Base-by-base conservation (phyloP, 768 basidiomycete genomes). In the Mycena epipterygia region DNA sequence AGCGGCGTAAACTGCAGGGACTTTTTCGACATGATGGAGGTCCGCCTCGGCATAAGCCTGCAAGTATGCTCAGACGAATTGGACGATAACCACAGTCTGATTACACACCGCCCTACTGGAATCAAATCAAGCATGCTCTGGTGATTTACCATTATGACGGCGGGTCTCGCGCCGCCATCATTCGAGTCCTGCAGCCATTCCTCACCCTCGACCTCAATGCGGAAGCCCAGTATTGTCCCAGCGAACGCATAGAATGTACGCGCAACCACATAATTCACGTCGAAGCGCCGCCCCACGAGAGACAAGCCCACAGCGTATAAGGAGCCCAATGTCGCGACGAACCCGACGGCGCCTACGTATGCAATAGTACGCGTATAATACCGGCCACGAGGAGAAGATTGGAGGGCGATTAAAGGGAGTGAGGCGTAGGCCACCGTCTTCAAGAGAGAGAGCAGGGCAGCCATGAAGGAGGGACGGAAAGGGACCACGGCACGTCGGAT, bases 41-140 rank as follows among this genome's bases (percentile, higher is more conserved):
- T 87, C 71, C 89, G 88, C 73, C 88, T 88, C 16, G 95, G 97
- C 83, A 98, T 93, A 73, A 95, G 85, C 74, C 95, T 94, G 74
- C 8, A 72, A 46, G 57, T 39, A 58, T 63, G 39, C 56, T 68
- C 58, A 52, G 52, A 41, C n/a, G 56, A 35, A 13, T 23, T 44
- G 42, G 48, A 33, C 56, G 52, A 32, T 13, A 32, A 35, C 64
- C 17, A 59, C 19, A 62, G 71, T 56, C 30, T 61, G 58, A 35
- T 55, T 46, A 74, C 92, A 81, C 77, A 95, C 94, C 89, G 89
- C 66, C 92, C 96, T 61, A 96, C 82, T 75, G 90, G 90, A 39
- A 97, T 79, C 69, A 99, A 88, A 80, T 98, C 96, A 49, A 98
- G 79, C 89, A 96, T 93, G 67, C 93, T 96, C 84, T 99, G 97